Base-by-base conservation (phyloP, 164 flowering plant genomes). In the Umbilicus rupestris region DNA sequence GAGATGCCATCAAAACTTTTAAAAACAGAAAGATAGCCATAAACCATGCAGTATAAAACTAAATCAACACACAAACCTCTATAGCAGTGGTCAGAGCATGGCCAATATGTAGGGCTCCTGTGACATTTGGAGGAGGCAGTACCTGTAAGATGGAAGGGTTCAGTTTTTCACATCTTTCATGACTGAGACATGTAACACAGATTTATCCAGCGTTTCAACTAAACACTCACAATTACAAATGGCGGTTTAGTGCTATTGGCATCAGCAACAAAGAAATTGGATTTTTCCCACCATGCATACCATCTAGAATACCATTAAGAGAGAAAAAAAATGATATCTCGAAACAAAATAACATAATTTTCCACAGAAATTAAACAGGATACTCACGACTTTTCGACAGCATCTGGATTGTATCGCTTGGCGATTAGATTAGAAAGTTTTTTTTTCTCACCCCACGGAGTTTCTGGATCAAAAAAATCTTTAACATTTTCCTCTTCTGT, bases 31-130 rank as follows among this genome's bases (percentile, higher is more conserved):
- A 62, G 28, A 31, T 3, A 7, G 26, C 24, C 16, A 15, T 2
- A 62, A 35, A 33, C 1, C 42, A 7, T 10, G 30, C 8, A 33
- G 19, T 8, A 30, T 3, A 35, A 19, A 30, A 7, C 63, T 2
- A 17, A 20, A 7, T 62, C 8, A 63, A 28, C 17, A 47, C 6
- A 7, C 17, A 35, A 24, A 94, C 98, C 95, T 94, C 77, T 44
- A 94, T 82, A 10, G 97, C 96, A 74, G 92, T 74, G 63, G 99
- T 94, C 68, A 94, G 96, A 63, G 88, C 97, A 75, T 94, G 99
- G 24, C 99, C 99, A 39, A 94, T 94, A 66, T 94, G 99, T n/a
- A 94, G 76, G 15, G 97, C 97, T 55, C 97, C 99, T 62, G 99
- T 94, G 69, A 94, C 97, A 80, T 94, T 94, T 22, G 99, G 99